These are phyloP conservation scores for Tulasnella sp. DNA, from an alignment of 768 basidiomycete species.

Conservation along the genomic window DNA sequence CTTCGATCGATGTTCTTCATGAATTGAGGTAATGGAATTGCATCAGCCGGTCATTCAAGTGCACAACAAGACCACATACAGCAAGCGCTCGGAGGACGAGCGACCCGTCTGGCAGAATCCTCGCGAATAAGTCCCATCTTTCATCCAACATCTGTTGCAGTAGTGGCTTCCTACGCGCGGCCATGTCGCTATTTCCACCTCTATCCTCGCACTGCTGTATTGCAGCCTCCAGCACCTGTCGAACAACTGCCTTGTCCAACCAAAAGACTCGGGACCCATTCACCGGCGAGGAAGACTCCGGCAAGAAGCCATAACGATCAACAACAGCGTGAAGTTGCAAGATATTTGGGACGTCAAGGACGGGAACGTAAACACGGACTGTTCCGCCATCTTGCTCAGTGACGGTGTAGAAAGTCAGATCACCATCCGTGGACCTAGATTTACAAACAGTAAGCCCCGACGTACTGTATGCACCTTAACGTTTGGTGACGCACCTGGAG, in stretches of 20 bases:
- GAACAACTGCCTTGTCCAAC: constrained; percentile 49
- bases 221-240: background rate
- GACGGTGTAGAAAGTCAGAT: constrained; percentile 75
- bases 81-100: constrained; percentile 66
- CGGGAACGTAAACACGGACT: constrained; percentile 79
- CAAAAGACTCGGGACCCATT: constrained; percentile 57
- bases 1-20: constrained; percentile 80
- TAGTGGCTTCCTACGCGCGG: constrained; percentile 42
- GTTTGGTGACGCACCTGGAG: constrained; percentile 47
- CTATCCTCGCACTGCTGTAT: background rate
- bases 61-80: constrained; percentile 46
- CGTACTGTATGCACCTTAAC: background rate
- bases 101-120: constrained; percentile 69
- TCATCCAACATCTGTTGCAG: constrained; percentile 55
- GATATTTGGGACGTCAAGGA: constrained; percentile 77
- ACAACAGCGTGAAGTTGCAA: constrained; percentile 80
- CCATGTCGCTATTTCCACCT: constrained; percentile 41
- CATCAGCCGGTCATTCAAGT: background rate
- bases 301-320: constrained; percentile 62
- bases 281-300: background rate
- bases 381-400: constrained; percentile 65
- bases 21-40: constrained; percentile 14
- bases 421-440: constrained; percentile 50
- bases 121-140: constrained; percentile 75
- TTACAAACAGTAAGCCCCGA: background rate